A percentile compares a stretch with the other conserved stretches of the same genome.
These are phyloP conservation scores for Candolleomyces efflorescens DNA, from an alignment of 768 basidiomycete species.

Conservation along the genomic window DNA sequence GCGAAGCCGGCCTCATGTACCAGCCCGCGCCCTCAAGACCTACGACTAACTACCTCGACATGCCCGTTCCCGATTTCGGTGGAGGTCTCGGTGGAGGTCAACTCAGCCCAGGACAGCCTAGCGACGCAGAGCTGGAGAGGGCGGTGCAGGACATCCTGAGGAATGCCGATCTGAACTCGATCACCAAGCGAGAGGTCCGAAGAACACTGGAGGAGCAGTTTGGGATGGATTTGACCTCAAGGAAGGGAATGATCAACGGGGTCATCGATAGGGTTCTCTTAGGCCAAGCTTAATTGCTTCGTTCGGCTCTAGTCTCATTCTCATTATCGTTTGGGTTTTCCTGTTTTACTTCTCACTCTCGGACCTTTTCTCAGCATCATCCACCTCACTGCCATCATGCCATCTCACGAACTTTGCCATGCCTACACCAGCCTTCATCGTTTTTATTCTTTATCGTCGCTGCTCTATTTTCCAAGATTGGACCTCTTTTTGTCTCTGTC, in stretches of 20 bases:
- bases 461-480: too few relatives aligned
- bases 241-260: constrained; percentile 72
- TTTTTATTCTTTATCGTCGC: not conserved
- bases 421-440: not conserved
- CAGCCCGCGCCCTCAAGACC: constrained; percentile 69
- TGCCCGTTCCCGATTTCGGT: constrained; percentile 51
- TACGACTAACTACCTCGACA: constrained; percentile 72
- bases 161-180: constrained; percentile 77
- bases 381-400: not conserved
- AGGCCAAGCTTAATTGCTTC: constrained; percentile 27
- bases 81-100: constrained; percentile 47
- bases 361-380: not conserved
- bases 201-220: constrained; percentile 78
- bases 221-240: constrained; percentile 68
- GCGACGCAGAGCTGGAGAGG: constrained; percentile 68
- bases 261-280: constrained; percentile 72
- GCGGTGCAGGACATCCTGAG: constrained; percentile 72
- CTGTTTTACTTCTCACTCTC: not conserved
- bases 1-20: constrained; percentile 37
- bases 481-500: too few relatives aligned
- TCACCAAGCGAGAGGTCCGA: constrained; percentile 91
- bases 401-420: not conserved
- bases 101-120: constrained; percentile 43
- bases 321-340: not conserved
- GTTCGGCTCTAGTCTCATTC: not conserved